Percentiles rank a stretch among this genome's conserved stretches.
phyloP scores from a whole-genome alignment of 805 yeast genomes.

The Clavispora phyllophila region DNA sequence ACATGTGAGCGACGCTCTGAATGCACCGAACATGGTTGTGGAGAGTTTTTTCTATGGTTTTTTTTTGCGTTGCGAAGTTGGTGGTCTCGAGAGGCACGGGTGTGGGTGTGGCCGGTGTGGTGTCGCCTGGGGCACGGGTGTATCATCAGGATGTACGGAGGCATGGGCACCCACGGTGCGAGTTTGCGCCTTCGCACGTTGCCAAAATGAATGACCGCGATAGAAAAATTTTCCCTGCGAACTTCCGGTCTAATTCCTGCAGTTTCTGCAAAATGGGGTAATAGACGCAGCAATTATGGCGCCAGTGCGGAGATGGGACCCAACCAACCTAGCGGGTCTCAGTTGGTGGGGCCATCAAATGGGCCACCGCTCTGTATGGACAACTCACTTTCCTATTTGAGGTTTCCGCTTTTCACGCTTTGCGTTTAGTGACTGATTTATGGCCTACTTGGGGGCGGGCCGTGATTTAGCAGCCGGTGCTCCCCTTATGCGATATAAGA shows the following conservation, averaged over 20 bases:
- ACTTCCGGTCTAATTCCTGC: neutral
- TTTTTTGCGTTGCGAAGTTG: neutral
- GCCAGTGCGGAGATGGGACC: neutral
- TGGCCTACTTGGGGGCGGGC: no score
- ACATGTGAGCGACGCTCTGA: conserved; percentile 50
- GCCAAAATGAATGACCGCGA: neutral
- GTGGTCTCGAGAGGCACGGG: neutral
- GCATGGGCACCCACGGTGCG: no score
- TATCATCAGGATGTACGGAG: no score
- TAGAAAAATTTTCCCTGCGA: neutral
- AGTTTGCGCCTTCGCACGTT: no score
- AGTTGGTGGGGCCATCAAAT: no score
- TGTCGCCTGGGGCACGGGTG: neutral
- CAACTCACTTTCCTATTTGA: neutral
- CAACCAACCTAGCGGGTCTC: neutral
- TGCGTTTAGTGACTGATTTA: no score
- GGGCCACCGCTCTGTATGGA: no score
- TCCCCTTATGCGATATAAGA: neutral
- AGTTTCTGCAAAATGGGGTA: neutral
- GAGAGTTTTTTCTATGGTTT: neutral
- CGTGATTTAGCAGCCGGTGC: neutral
- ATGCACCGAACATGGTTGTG: conserved; percentile 61
- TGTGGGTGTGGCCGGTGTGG: neutral
- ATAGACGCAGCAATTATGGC: neutral
- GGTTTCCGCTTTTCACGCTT: neutral